Percentiles rank a stretch among this genome's conserved stretches.
Evolutionary conservation across 1,284 basidiomycete genomes (phyloP).

Genomic region (Fomitopsis betulina): DNA sequence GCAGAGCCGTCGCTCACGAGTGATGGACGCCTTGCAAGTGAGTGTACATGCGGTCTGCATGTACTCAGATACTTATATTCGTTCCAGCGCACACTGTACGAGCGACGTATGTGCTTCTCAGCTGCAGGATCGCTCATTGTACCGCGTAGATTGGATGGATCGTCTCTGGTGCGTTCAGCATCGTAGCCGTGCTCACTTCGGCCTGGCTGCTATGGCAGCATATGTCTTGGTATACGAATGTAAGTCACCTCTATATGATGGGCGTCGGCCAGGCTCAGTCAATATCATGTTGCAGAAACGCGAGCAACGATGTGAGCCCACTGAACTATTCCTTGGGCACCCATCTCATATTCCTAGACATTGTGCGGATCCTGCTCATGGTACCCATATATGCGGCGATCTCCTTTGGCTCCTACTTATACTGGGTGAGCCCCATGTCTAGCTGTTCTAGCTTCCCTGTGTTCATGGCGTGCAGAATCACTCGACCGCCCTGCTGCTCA

Average conservation of each 20-base stretch:
- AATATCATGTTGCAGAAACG: conserved; percentile 41
- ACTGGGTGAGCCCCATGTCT: conserved; percentile 49
- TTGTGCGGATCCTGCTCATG: conserved; percentile 74
- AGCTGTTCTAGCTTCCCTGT: background rate
- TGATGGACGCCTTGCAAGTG: conserved; percentile 63
- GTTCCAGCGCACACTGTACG: conserved; percentile 45
- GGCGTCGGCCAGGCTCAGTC: conserved; percentile 2
- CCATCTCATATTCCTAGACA: conserved; percentile 36
- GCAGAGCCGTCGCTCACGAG: conserved; percentile 52
- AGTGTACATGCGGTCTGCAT: conserved; percentile 23
- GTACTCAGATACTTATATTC: background rate
- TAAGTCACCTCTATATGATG: conserved; percentile 21
- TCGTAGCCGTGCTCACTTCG: conserved; percentile 51
- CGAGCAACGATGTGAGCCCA: conserved; percentile 53
- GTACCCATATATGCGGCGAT: conserved; percentile 72
- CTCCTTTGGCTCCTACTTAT: conserved; percentile 66
- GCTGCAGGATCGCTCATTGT: background rate
- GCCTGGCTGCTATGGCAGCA: conserved; percentile 73
- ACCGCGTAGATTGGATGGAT: conserved; percentile 68
- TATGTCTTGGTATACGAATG: conserved; percentile 69
- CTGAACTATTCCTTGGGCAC: too few relatives aligned
- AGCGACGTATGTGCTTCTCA: background rate
- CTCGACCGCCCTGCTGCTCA: conserved; percentile 56
- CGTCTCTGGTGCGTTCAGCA: conserved; percentile 55
- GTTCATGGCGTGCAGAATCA: conserved; percentile 43